Conservation (phyloP, 495 filamentous ascomycete species). For the Amphirosellinia nigrospora region DNA sequence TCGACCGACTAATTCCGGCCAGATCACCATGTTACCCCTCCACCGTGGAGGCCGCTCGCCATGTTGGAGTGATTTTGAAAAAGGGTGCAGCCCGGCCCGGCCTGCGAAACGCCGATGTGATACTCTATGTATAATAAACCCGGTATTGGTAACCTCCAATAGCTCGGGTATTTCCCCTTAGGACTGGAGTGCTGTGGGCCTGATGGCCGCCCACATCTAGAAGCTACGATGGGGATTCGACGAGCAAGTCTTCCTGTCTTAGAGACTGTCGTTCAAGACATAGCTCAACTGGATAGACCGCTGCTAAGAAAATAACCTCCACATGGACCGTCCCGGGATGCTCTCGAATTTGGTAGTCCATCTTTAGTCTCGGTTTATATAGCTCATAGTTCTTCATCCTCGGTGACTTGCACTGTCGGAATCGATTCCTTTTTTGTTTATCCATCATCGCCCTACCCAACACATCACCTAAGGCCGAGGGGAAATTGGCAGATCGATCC, state of each 20-base stretch:
- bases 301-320: neutral
- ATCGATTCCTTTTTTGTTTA: slow-evolving; percentile 42
- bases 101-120: neutral
- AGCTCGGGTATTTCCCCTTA: neutral
- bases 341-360: neutral
- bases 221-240: neutral
- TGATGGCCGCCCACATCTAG: neutral
- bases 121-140: slow-evolving; percentile 5
- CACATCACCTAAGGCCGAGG: slow-evolving; percentile 51
- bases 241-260: neutral
- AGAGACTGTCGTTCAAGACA: neutral
- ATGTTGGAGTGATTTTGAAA: neutral
- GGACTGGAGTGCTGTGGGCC: neutral
- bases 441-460: slow-evolving; percentile 52
- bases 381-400: slow-evolving; percentile 42
- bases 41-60: neutral
- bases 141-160: neutral
- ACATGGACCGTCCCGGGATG: neutral
- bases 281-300: neutral
- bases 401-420: slow-evolving; percentile 26
- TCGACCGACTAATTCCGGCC: neutral
- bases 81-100: neutral
- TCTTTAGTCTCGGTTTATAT: neutral
- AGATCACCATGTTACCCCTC: neutral
- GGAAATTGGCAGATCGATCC: slow-evolving; percentile 53